A percentile compares a stretch with the other conserved stretches of the same genome.
phyloP scores from a whole-genome alignment of 371 early-diverging fungal genomes.

The Batkoa obscura region DNA sequence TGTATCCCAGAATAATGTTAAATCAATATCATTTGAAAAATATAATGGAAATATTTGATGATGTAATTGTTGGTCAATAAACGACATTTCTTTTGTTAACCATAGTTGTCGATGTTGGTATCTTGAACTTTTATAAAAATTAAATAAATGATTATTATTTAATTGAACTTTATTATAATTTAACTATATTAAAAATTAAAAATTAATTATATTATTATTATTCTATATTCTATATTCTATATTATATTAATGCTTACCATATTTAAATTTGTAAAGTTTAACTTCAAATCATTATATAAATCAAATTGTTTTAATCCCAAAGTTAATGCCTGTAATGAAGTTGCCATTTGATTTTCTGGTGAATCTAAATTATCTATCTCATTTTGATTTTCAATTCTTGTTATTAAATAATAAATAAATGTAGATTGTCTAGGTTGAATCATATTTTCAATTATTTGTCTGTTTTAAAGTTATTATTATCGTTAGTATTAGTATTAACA shows the following conservation, averaged over 20 bases:
- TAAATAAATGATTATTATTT: too few relatives aligned
- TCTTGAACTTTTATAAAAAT: too few relatives aligned
- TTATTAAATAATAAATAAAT: not conserved
- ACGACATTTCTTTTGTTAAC: not conserved
- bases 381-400: not conserved
- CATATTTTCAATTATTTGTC: not conserved
- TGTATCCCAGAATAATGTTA: conserved; percentile 63
- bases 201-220: too few relatives aligned
- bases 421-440: not conserved
- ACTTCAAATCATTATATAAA: not conserved
- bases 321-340: not conserved
- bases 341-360: not conserved
- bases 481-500: not conserved
- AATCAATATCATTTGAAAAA: conserved; percentile 65
- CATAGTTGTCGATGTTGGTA: not conserved
- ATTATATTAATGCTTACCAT: not conserved
- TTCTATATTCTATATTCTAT: too few relatives aligned
- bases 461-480: not conserved
- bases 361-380: not conserved
- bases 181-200: too few relatives aligned
- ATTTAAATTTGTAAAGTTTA: not conserved
- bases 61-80: not conserved
- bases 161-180: too few relatives aligned
- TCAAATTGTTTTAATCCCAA: not conserved
- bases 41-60: conserved; percentile 48